Conservation (phyloP, 164 flowering plant genomes). For the Pachysandra terminalis region DNA sequence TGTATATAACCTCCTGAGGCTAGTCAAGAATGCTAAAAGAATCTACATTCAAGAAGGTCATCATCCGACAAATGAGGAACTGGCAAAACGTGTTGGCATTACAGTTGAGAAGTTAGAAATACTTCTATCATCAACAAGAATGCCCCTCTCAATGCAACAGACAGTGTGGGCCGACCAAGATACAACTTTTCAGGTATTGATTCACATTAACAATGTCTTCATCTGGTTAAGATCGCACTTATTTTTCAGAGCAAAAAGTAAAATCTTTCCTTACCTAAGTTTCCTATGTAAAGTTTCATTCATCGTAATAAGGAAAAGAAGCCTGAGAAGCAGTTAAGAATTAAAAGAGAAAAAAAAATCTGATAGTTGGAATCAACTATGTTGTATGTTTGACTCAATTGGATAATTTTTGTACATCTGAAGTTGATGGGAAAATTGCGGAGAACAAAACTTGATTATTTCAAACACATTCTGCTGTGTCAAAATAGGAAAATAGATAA, state of each 20-base stretch:
- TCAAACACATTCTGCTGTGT: background rate
- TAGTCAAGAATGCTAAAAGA: slow-evolving; percentile 57
- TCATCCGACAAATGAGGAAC: slow-evolving; percentile 63
- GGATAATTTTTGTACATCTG: background rate
- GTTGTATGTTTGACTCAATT: background rate
- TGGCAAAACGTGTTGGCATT: slow-evolving; percentile 69
- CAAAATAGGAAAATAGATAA: background rate
- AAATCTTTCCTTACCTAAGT: too few relatives aligned
- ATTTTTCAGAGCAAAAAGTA: background rate
- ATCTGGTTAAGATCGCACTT: background rate
- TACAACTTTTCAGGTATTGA: slow-evolving; percentile 71
- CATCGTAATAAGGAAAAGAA: too few relatives aligned
- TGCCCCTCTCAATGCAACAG: slow-evolving; percentile 70
- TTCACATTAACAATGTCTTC: background rate
- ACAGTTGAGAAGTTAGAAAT: slow-evolving; percentile 55
- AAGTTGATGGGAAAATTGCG: background rate
- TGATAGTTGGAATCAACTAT: background rate
- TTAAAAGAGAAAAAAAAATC: too few relatives aligned
- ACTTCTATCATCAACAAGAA: slow-evolving; percentile 39
- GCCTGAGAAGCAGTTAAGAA: too few relatives aligned
- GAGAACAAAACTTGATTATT: background rate
- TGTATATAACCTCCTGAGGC: slow-evolving; percentile 45
- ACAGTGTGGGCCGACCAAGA: slow-evolving; percentile 67
- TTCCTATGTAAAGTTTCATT: too few relatives aligned
- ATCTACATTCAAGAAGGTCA: slow-evolving; percentile 47